phyloP scores from a whole-genome alignment of 305 asterid species.

The Fraxinus baroniana region DNA sequence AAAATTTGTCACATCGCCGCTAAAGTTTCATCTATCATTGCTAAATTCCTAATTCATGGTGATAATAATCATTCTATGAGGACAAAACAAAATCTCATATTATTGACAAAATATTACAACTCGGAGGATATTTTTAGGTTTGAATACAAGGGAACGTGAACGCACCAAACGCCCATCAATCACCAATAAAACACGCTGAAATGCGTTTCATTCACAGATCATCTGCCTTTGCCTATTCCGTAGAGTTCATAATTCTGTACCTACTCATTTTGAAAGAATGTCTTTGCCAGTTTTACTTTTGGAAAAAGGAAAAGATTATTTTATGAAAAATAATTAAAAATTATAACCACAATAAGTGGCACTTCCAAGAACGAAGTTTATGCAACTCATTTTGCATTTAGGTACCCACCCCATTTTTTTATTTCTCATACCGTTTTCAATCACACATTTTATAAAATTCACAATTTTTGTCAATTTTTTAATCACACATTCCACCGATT shows the following conservation, averaged over 20 bases:
- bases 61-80: background rate
- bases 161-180: background rate
- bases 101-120: background rate
- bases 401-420: background rate
- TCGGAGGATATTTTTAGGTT: background rate
- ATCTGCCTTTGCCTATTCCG: background rate
- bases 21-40: background rate
- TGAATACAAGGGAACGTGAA: background rate
- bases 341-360: background rate
- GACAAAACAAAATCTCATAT: background rate
- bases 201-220: background rate
- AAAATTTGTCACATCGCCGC: background rate
- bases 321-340: background rate
- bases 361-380: background rate
- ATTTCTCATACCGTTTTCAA: background rate
- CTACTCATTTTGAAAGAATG: background rate
- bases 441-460: too few species aligned
- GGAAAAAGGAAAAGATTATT: background rate
- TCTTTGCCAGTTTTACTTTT: background rate
- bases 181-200: background rate
- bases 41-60: background rate
- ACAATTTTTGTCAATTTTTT: too few species aligned
- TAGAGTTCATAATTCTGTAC: background rate
- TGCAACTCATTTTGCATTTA: background rate
- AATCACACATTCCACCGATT: too few species aligned